phyloP scores from a whole-genome alignment of 2,329 filamentous ascomycete species.

The Arachnomyces sp. region DNA sequence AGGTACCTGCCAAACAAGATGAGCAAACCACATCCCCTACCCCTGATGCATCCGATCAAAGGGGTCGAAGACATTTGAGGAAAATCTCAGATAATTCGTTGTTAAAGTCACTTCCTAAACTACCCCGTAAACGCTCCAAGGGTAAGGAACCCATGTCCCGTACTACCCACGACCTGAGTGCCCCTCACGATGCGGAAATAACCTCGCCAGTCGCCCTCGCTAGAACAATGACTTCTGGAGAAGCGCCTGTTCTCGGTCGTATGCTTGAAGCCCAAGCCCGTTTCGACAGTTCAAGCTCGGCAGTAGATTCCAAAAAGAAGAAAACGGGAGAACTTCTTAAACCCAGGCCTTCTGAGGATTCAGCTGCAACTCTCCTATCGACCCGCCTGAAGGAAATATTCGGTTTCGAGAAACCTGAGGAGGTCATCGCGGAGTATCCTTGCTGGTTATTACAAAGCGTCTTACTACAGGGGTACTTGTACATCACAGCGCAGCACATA shows the following conservation, averaged over 20 bases:
- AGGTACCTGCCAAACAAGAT: slow-evolving; percentile 4
- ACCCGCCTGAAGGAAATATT: slow-evolving; percentile 75
- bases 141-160: slow-evolving; percentile 18
- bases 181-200: slow-evolving; percentile 1
- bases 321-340: slow-evolving; percentile 39
- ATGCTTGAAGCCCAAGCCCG: slow-evolving; percentile 66
- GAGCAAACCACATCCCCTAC: slow-evolving; percentile 6
- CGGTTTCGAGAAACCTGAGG: slow-evolving; percentile 69
- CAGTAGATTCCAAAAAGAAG: slow-evolving; percentile 15
- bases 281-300: slow-evolving; percentile 31
- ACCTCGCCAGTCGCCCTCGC: slow-evolving; percentile 5
- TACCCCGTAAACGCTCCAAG: slow-evolving; percentile 25
- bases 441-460: slow-evolving; percentile 92
- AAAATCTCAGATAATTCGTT: slow-evolving; percentile 55
- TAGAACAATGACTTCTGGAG: slow-evolving; percentile 37
- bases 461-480: slow-evolving; percentile 87
- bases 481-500: slow-evolving; percentile 85
- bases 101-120: slow-evolving; percentile 53
- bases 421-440: slow-evolving; percentile 82
- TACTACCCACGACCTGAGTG: slow-evolving; percentile 3
- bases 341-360: slow-evolving; percentile 41
- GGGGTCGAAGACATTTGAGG: slow-evolving; percentile 45
- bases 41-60: slow-evolving; percentile 21
- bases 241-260: slow-evolving; percentile 65
- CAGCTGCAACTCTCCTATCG: slow-evolving; percentile 52